A percentile compares a stretch with the other conserved stretches of the same genome.
phyloP scores from a whole-genome alignment of 208 protist species.

The Porcisia hertigi region DNA sequence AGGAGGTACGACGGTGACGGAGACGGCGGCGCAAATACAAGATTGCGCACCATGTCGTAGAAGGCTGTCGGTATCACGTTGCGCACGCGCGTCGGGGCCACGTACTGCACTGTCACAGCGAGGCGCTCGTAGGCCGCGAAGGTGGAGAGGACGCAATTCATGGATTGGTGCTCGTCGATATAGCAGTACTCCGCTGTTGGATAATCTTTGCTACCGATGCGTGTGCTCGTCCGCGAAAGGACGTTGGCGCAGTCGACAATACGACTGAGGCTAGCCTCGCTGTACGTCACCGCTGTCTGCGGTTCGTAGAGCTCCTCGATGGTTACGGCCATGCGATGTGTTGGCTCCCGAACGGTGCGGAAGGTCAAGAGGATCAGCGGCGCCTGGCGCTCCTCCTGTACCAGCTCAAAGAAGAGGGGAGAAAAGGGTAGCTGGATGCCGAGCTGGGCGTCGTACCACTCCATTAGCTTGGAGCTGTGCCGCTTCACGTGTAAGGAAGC shows the following conservation, averaged over 20 bases:
- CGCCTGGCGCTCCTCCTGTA: slow-evolving; percentile 78
- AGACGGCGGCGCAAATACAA: slow-evolving; percentile 54
- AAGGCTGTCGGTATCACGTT: slow-evolving; percentile 69
- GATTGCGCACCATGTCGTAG: slow-evolving; percentile 71
- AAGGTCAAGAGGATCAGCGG: slow-evolving; percentile 76
- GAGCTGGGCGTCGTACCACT: slow-evolving; percentile 81
- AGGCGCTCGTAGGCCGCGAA: slow-evolving; percentile 69
- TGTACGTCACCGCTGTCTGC: slow-evolving; percentile 55
- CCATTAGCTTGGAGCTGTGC: slow-evolving; percentile 59
- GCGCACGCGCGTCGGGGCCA: slow-evolving; percentile 60
- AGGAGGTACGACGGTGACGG: slow-evolving; percentile 82
- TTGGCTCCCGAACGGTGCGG: slow-evolving; percentile 60
- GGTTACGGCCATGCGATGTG: slow-evolving; percentile 66
- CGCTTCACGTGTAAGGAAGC: slow-evolving; percentile 73
- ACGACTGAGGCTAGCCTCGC: slow-evolving; percentile 57
- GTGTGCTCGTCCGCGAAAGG: slow-evolving; percentile 45
- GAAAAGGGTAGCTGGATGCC: slow-evolving; percentile 76
- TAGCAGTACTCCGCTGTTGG: slow-evolving; percentile 87
- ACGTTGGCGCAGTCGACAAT: slow-evolving; percentile 68
- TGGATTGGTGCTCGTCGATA: slow-evolving; percentile 44
- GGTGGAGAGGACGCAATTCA: slow-evolving; percentile 69
- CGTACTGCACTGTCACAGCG: slow-evolving; percentile 82
- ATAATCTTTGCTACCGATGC: slow-evolving; percentile 58
- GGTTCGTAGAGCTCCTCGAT: slow-evolving; percentile 59
- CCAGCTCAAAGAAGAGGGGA: slow-evolving; percentile 69